Conservation (phyloP, 1,284 basidiomycete species). For the Cryptococcus sp. region DNA sequence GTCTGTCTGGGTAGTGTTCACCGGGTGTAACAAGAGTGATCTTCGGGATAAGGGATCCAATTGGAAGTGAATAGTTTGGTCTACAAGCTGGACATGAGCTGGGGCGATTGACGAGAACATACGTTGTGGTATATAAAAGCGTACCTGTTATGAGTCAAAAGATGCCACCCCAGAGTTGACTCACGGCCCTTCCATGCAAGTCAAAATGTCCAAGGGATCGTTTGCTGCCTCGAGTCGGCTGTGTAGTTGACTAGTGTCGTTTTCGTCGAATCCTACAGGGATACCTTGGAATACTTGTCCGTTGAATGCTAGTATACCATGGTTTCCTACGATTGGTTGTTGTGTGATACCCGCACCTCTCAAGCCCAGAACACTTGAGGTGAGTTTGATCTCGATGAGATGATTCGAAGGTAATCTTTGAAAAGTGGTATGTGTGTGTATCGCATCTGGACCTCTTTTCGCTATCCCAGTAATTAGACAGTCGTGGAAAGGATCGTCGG, state of each 20-base stretch:
- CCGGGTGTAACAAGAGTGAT: conserved; percentile 63
- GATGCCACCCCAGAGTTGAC: conserved; percentile 37
- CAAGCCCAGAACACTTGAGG: conserved; percentile 72
- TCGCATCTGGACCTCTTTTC: conserved; percentile 29
- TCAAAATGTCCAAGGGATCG: conserved; percentile 55
- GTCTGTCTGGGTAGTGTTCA: not conserved
- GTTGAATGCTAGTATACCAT: conserved; percentile 78
- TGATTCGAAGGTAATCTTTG: not conserved
- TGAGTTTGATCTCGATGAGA: conserved; percentile 51
- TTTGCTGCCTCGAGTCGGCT: conserved; percentile 52
- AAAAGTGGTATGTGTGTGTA: conserved; percentile 12
- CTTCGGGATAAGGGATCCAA: conserved; percentile 88
- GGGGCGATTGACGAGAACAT: conserved; percentile 11
- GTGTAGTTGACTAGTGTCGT: conserved; percentile 72
- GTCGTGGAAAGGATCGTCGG: conserved; percentile 5
- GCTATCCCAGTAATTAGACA: conserved; percentile 16
- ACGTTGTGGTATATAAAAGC: conserved; percentile 78
- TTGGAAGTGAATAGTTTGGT: conserved; percentile 62
- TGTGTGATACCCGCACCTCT: conserved; percentile 60
- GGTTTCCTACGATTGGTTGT: conserved; percentile 62
- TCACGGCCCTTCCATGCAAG: conserved; percentile 78
- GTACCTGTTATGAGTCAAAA: conserved; percentile 55
- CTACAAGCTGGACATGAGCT: not conserved
- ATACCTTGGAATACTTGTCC: conserved; percentile 82
- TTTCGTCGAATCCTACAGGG: conserved; percentile 62